Evolutionary conservation across 805 yeast genomes (phyloP), one percentile per base, ranked within the genome.

Genomic region (Saccharomycopsis javanensis): DNA sequence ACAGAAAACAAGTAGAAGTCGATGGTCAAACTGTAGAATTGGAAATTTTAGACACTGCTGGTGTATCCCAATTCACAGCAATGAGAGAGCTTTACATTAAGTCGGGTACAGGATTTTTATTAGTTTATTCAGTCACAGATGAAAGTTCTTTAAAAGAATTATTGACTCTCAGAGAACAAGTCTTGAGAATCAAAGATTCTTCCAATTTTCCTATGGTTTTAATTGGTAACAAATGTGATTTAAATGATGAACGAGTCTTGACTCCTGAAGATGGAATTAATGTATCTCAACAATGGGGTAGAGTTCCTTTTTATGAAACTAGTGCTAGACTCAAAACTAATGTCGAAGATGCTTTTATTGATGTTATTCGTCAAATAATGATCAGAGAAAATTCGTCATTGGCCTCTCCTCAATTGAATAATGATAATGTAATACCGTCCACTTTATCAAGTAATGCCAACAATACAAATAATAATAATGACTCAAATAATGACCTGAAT

Each of bases 1-100:
- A 92, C 71, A 76, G 96, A 51, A 91, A 89, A 67, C 91, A 88
- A 63, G 82, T 89, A 58, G 90, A 85, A 65, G 83, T 92, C 35
- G 97, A 92, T 69, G 95, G 90, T 34, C 80, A 92, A 63, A 83
- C 88, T 4, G 88, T 94, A 66, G 88, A 86, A 62, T 75, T 92
- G 64, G 97, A 92, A 71, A 83, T 86, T 55, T 73, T 91, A 60
- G 99, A 94, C 67, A 89, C 97, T 2, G 96, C 96, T 0, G 98
- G 97, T 50, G 85, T 85, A 60, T 96, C 96, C 23, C 97, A 91
- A 71, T 92, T 89, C 74, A 88, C 96, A 0, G 96, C 97, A 8
- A 89, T 92, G 96, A 75, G 97, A 62, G 97, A 91, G 67, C 70
- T 87, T 53, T 87, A 87, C 67, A 87, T 87, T 66, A 88, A 88